These are phyloP conservation scores for Umbilicus rupestris DNA, from an alignment of 164 flowering plant species.

Conservation along the genomic window DNA sequence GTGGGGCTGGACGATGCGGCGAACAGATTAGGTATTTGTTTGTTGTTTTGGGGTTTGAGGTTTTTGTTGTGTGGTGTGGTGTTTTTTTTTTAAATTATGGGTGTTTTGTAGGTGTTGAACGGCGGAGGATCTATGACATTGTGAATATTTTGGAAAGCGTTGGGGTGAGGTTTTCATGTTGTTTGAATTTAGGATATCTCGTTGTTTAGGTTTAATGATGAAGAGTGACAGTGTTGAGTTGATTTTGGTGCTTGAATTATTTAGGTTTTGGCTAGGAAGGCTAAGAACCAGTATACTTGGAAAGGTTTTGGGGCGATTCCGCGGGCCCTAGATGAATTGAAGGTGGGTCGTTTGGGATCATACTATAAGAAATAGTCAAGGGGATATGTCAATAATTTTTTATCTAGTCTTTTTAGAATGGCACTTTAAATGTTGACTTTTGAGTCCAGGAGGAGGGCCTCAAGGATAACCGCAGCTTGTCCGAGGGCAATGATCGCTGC, in stretches of 20 bases:
- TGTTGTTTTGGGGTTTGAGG: background rate
- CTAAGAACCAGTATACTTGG: constrained; percentile 81
- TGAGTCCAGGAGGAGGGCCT: background rate
- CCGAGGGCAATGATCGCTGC: constrained; percentile 1
- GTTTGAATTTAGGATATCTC: background rate
- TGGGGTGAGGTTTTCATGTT: constrained; percentile 45
- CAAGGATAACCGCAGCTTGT: background rate
- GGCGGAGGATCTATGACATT: constrained; percentile 93
- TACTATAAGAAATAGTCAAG: background rate
- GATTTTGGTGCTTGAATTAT: background rate
- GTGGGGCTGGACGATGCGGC: constrained; percentile 90
- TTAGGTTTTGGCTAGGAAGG: constrained; percentile 75
- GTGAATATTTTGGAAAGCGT: constrained; percentile 93
- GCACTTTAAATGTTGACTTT: background rate
- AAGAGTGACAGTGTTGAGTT: background rate
- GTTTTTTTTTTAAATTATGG: background rate
- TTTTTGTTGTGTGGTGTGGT: too few relatives aligned
- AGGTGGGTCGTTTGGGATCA: constrained; percentile 27
- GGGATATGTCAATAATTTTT: background rate
- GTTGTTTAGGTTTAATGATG: background rate
- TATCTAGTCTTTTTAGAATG: background rate
- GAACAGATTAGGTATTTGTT: constrained; percentile 43
- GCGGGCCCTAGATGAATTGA: constrained; percentile 46
- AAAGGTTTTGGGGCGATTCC: constrained; percentile 79
- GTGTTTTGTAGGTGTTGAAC: constrained; percentile 67